Percentiles rank a stretch among this genome's conserved stretches.
Evolutionary conservation across 495 filamentous ascomycete species (phyloP).

Genomic region (Aspergillus indologenus): DNA sequence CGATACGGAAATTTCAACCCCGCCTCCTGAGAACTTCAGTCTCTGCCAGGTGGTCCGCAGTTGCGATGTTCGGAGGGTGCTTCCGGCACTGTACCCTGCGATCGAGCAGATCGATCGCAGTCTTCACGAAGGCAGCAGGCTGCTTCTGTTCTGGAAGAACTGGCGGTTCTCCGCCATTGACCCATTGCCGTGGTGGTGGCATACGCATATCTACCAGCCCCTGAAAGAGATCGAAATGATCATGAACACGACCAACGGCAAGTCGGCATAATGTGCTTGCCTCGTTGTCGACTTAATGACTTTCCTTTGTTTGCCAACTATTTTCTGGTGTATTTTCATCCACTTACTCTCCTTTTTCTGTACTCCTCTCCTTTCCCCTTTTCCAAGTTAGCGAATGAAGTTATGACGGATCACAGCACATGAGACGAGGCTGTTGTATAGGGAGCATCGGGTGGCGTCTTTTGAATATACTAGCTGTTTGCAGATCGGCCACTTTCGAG

Average conservation of each 20-base stretch:
- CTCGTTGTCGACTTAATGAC: background rate
- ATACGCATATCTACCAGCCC: slow-evolving; percentile 40
- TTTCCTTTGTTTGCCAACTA: background rate
- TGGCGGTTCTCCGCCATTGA: slow-evolving; percentile 33
- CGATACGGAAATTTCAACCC: background rate
- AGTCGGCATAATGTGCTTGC: slow-evolving; percentile 5
- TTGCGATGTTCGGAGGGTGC: slow-evolving; percentile 3
- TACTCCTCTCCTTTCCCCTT: background rate
- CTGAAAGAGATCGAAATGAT: slow-evolving; percentile 31
- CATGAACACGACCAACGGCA: slow-evolving; percentile 20
- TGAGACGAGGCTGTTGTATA: background rate
- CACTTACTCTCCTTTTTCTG: background rate
- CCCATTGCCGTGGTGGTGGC: slow-evolving; percentile 49
- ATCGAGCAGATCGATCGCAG: slow-evolving; percentile 15
- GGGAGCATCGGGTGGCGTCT: background rate
- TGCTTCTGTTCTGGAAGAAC: slow-evolving; percentile 35
- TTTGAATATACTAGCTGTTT: background rate
- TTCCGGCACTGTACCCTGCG: slow-evolving; percentile 13
- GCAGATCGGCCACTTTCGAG: background rate
- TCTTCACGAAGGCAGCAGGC: slow-evolving; percentile 6
- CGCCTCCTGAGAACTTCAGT: slow-evolving; percentile 6
- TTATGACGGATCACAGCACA: background rate
- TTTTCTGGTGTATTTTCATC: background rate
- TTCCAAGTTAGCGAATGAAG: background rate
- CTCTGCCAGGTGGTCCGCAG: slow-evolving; percentile 9